Base-by-base conservation (phyloP, 2,329 filamentous ascomycete genomes). In the Hypoxylon sp. region DNA sequence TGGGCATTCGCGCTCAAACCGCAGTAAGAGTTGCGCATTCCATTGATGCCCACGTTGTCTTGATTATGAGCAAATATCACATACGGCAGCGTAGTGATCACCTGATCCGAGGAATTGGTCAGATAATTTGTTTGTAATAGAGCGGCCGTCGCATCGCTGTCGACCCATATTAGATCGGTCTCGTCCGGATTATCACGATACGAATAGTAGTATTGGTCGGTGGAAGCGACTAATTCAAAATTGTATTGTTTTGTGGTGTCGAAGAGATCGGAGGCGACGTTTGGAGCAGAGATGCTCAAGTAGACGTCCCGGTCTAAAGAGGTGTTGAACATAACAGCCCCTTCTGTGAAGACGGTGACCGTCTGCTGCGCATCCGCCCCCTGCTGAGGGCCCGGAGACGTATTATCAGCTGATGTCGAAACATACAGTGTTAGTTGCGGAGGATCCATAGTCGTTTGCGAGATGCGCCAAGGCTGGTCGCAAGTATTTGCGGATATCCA, bases 401-500 rank as follows among this genome's bases (percentile, higher is more conserved):
- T 84, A 73, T 94, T 91, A 11, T 83, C 81, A 1, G 82, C 74
- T 2, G 88, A 87, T 16, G 82, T 88, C 2, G 94, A 96, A 50
- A 97, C 83, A 74, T 91, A 97, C 8, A 98, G 81, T 11, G 87
- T 86, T 53, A 98, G 85, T 73, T 97, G 94, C 1, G 91, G 90
- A 11, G 91, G 86, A 12, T 79, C 77, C 54, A 80, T 73, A 2
- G 74, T 74, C 0, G 80, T 82, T 23, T 81, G 80, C 1, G 81
- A 81, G 41, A 85, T 86, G 41, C 84, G 82, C 19, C 79, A 76
- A 11, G 95, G 96, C 73, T 96, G 93, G 25, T 87, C 79, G 78
- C 96, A 99, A 0, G 92, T 94, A 70, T 94, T 98, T 45, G 94
- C 88, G 1, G 94, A 94, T 57, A 99, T 85, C 77, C 91, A 97